Percentiles rank a stretch among this genome's conserved stretches.
These are phyloP conservation scores for Tolypocladium capitatum DNA, from an alignment of 2,329 filamentous ascomycete species.

Conservation along the genomic window DNA sequence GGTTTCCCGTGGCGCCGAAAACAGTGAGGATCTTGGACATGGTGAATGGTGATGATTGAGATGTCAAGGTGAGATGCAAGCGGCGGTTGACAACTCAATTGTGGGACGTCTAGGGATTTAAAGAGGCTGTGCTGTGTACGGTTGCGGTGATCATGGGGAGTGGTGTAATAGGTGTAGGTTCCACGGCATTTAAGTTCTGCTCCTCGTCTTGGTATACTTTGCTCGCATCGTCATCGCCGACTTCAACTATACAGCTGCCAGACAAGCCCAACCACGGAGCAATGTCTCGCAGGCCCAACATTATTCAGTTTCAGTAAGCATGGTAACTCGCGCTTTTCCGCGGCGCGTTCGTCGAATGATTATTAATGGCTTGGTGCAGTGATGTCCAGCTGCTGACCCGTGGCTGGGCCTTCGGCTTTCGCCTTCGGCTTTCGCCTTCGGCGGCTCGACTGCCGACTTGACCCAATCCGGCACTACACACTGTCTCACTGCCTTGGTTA, in stretches of 20 bases:
- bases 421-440: not conserved
- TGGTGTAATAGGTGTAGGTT: too few species aligned
- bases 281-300: too few species aligned
- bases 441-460: not conserved
- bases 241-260: not conserved
- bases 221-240: not conserved
- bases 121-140: not conserved
- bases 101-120: not conserved
- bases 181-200: not conserved
- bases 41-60: not conserved
- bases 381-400: not conserved
- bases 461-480: too few species aligned
- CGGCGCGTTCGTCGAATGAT: not conserved
- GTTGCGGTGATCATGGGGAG: too few species aligned
- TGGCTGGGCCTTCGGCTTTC: not conserved
- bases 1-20: constrained; percentile 36
- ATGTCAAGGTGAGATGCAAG: not conserved
- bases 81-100: not conserved
- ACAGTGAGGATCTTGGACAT: constrained; percentile 28
- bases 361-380: not conserved
- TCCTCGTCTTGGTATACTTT: not conserved
- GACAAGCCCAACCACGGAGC: too few species aligned
- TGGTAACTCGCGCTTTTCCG: not conserved
- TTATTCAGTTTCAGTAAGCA: too few species aligned
- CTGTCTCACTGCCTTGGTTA: too few species aligned